A percentile compares a stretch with the other conserved stretches of the same genome.
Conservation (phyloP, 2,329 filamentous ascomycete genomes). For the Neopestalotiopsis sp. region DNA sequence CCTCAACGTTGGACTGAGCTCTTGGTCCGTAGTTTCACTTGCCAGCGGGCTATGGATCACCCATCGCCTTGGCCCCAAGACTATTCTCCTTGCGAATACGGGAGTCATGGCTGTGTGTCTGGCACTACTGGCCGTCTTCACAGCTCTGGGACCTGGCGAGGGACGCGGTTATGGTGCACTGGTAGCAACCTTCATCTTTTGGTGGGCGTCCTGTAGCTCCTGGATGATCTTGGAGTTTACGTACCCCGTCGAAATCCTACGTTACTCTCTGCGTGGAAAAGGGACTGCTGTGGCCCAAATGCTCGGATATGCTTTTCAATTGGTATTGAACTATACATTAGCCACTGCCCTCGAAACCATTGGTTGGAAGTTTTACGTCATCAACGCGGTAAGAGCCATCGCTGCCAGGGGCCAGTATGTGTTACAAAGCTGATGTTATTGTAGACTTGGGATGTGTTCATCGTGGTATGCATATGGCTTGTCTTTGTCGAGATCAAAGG, state of each 20-base stretch:
- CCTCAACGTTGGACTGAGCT: neutral
- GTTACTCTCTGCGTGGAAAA: neutral
- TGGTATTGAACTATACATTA: constrained; percentile 7
- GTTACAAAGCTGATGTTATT: neutral
- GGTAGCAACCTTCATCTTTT: constrained; percentile 4
- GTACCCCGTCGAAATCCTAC: constrained; percentile 9
- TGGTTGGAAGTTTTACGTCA: constrained; percentile 8
- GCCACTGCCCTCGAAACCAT: neutral
- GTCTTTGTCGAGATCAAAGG: neutral
- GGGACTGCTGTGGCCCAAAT: constrained; percentile 3
- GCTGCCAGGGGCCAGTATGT: neutral
- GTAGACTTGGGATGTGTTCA: neutral
- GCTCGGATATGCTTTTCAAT: constrained; percentile 3
- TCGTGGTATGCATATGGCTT: neutral
- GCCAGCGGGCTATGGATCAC: constrained; percentile 3
- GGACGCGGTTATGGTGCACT: neutral
- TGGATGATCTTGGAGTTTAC: constrained; percentile 16
- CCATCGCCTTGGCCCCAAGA: neutral
- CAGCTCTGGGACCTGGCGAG: neutral
- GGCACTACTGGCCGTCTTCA: neutral
- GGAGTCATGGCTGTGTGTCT: neutral
- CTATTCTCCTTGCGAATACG: neutral
- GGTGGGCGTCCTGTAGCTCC: constrained; percentile 3
- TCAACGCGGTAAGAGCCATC: constrained; percentile 6
- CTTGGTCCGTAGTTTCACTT: neutral